These are phyloP conservation scores for Tuber magnatum DNA, from an alignment of 495 filamentous ascomycete species.

Conservation along the genomic window DNA sequence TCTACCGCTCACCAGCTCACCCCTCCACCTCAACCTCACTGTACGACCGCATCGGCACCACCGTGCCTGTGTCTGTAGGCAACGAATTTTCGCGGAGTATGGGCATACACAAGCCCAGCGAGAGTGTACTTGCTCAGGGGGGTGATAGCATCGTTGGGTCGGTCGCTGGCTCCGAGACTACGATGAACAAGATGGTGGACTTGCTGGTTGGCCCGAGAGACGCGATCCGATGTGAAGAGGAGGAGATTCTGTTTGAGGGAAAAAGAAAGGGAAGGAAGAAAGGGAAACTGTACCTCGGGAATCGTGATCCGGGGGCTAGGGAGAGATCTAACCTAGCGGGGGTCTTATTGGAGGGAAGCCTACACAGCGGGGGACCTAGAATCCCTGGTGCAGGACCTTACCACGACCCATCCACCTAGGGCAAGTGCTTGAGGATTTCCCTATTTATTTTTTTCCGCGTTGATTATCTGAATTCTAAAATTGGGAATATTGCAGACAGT, in stretches of 20 bases:
- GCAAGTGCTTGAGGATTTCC: background rate
- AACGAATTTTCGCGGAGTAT: conserved; percentile 26
- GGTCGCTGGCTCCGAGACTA: conserved; percentile 40
- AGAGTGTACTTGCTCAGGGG: conserved; percentile 37
- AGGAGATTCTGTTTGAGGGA: conserved; percentile 41
- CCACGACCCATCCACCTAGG: conserved; percentile 20
- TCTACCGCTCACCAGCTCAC: conserved; percentile 29
- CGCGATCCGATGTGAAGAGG: conserved; percentile 19
- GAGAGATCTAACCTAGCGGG: background rate
- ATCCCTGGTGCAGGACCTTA: conserved; percentile 31
- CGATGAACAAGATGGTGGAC: conserved; percentile 60
- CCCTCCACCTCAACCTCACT: conserved; percentile 11
- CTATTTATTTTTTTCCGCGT: background rate
- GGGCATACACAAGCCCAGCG: conserved; percentile 22
- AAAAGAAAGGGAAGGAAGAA: conserved; percentile 20
- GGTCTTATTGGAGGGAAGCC: too few species aligned
- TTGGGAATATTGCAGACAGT: background rate
- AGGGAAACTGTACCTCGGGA: conserved; percentile 10
- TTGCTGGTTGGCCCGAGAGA: conserved; percentile 51
- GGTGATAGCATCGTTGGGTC: conserved; percentile 38
- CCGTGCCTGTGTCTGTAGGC: conserved; percentile 18
- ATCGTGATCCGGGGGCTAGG: background rate
- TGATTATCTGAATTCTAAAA: background rate
- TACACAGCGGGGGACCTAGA: conserved; percentile 32
- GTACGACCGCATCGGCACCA: conserved; percentile 26